Percentiles rank a stretch among this genome's conserved stretches.
Conservation (phyloP, 1,284 basidiomycete genomes). For the Melampsora medusae region DNA sequence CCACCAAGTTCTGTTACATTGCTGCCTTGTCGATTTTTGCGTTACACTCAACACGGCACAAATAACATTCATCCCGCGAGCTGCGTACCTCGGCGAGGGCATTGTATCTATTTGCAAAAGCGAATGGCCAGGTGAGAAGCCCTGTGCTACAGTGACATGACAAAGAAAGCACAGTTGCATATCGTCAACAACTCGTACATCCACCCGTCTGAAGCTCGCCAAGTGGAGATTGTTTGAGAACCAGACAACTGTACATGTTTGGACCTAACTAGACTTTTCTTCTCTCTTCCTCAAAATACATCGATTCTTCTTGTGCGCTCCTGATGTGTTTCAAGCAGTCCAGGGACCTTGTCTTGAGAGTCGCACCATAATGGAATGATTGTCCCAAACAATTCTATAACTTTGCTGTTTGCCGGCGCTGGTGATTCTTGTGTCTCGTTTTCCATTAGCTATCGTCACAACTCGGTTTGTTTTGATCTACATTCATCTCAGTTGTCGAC, state of each 20-base stretch:
- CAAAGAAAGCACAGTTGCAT: too few relatives aligned
- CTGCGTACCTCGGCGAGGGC: too few relatives aligned
- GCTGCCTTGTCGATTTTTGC: too few relatives aligned
- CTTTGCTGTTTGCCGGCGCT: background rate
- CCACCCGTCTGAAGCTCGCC: background rate
- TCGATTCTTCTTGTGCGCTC: constrained; percentile 6
- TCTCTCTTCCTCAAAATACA: background rate
- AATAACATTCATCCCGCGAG: too few relatives aligned
- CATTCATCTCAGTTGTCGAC: background rate
- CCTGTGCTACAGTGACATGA: too few relatives aligned
- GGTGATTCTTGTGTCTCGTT: background rate
- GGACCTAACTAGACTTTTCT: background rate
- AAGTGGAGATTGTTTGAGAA: background rate
- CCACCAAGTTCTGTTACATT: too few relatives aligned
- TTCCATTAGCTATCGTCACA: background rate
- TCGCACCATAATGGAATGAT: constrained; percentile 3
- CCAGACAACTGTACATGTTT: background rate
- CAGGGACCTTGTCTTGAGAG: background rate
- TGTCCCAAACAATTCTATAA: background rate
- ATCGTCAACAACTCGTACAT: too few relatives aligned
- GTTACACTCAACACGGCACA: too few relatives aligned
- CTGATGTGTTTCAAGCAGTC: background rate
- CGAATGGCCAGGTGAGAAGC: too few relatives aligned
- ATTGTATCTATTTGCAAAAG: too few relatives aligned
- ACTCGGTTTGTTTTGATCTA: background rate